Evolutionary conservation across 495 filamentous ascomycete species (phyloP).

Genomic region (Penicillium verhagenii): DNA sequence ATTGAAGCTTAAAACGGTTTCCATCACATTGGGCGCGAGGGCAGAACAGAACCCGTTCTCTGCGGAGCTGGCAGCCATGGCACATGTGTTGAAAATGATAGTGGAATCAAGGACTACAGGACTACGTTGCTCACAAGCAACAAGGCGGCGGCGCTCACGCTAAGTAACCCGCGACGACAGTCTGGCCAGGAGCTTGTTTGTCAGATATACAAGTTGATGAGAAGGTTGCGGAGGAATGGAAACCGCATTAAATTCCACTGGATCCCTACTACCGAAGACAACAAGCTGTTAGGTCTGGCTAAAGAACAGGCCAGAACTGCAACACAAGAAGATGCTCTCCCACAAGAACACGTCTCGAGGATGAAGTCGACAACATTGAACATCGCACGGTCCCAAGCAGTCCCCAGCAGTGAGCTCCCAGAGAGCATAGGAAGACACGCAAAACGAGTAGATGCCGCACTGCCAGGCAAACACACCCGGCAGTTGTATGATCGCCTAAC

Average conservation of each 20-base stretch:
- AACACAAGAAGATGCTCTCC: slow-evolving; percentile 11
- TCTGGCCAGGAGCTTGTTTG: background rate
- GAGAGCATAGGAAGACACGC: background rate
- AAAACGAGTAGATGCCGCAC: slow-evolving; percentile 27
- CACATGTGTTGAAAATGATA: too few species aligned
- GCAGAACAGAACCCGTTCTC: background rate
- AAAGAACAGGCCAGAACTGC: slow-evolving; percentile 20
- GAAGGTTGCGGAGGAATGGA: slow-evolving; percentile 8
- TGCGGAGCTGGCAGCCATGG: too few species aligned
- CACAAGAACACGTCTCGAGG: slow-evolving; percentile 5
- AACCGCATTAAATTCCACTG: slow-evolving; percentile 12
- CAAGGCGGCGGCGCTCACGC: slow-evolving; percentile 1
- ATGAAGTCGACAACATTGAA: background rate
- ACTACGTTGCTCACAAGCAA: background rate
- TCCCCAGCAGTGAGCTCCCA: slow-evolving; percentile 10
- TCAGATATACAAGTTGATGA: slow-evolving; percentile 5
- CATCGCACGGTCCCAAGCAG: slow-evolving; percentile 7
- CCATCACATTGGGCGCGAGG: background rate
- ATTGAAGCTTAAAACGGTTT: background rate
- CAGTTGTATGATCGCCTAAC: slow-evolving; percentile 18
- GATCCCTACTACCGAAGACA: slow-evolving; percentile 15
- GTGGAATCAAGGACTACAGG: too few species aligned
- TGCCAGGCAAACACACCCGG: slow-evolving; percentile 18
- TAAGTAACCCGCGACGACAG: slow-evolving; percentile 1
- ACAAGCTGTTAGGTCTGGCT: slow-evolving; percentile 17